Conservation (phyloP, 116 monocot species). For the Iris pallida region DNA sequence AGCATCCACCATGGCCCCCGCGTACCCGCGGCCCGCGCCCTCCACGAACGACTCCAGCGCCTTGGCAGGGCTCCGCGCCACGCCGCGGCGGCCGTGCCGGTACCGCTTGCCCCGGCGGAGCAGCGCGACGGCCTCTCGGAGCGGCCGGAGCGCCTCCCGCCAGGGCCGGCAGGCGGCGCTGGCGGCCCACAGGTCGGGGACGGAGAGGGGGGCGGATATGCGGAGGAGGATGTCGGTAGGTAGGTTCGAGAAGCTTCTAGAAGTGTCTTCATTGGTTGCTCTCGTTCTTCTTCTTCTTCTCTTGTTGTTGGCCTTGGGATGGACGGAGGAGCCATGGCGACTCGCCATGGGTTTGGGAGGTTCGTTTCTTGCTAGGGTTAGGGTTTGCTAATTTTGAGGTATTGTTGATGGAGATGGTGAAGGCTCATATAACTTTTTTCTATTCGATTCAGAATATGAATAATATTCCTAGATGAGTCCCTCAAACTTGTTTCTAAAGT, state of each 20-base stretch:
- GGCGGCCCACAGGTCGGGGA: conserved; percentile 39
- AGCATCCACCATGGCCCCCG: conserved; percentile 72
- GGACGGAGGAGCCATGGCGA: too few relatives aligned
- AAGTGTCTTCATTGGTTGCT: too few relatives aligned
- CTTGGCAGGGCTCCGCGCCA: conserved; percentile 12
- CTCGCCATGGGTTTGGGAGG: too few relatives aligned
- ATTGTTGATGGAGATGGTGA: too few relatives aligned
- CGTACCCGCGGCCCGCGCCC: conserved; percentile 42
- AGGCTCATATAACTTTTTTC: too few relatives aligned
- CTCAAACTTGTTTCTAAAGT: too few relatives aligned
- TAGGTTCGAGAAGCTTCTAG: conserved; percentile 26
- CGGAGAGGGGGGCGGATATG: conserved; percentile 43
- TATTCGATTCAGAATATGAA: too few relatives aligned
- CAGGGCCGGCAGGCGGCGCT: conserved; percentile 43
- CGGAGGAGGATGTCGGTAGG: conserved; percentile 37
- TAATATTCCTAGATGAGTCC: too few relatives aligned
- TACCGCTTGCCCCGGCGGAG: conserved; percentile 52
- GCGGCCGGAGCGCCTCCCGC: conserved; percentile 45
- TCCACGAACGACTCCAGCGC: conserved; percentile 55
- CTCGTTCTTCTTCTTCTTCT: too few relatives aligned
- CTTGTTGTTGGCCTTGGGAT: too few relatives aligned
- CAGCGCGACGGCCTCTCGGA: conserved; percentile 56
- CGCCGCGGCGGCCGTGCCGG: conserved; percentile 30
- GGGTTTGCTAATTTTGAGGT: too few relatives aligned
- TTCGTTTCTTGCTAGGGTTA: too few relatives aligned